Evolutionary conservation across 441 rosid genomes (phyloP), one percentile per base, ranked within the genome.

Genomic region (Gossypium schwendimanii): DNA sequence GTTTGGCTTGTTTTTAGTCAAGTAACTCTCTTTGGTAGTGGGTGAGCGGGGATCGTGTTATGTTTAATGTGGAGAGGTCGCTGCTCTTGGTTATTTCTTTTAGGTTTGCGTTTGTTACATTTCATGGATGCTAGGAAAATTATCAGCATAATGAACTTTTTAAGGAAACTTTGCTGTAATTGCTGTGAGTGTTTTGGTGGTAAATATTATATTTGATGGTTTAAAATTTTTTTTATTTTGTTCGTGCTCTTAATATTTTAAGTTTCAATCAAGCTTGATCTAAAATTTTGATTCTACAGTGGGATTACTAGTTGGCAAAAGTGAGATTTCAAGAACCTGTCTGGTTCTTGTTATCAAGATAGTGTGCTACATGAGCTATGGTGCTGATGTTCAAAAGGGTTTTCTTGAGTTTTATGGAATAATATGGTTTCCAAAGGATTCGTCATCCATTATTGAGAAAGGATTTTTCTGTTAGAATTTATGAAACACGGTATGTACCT

Each of bases 401-500:
- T 75, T 76, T 64, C 61, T 61, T 52, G 63, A 50, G 59, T 72
- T 74, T n/a, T 54, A 12, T 55, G 58, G 66, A 28, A 70, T 62
- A 24, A 63, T 47, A 47, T 75, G 67, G 69, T 58, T 78, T 74
- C 39, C 70, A 49, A 61, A 66, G 69, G 69, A 66, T 41, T 45
- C 15, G 49, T 78, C 57, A 74, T 21, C 53, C 20, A 47, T 80
- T 53, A 70, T 33, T 65, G 74, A 74, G 53, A 66, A 60, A 63
- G 64, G 24, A 20, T 12, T 65, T 76, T 54, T 71, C 78, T 41
- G 61, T 60, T 76, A 75, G 73, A 70, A 65, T 55, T 47, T 71
- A 47, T 63, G 50, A 53, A 44, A 68, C 53, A 78, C 69, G 81
- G 85, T 79, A 72, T 53, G 39, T 55, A 71, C 63, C 69, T 70